These are phyloP conservation scores for Cyberlindnera meyerae DNA, from an alignment of 805 yeast species.

Conservation along the genomic window DNA sequence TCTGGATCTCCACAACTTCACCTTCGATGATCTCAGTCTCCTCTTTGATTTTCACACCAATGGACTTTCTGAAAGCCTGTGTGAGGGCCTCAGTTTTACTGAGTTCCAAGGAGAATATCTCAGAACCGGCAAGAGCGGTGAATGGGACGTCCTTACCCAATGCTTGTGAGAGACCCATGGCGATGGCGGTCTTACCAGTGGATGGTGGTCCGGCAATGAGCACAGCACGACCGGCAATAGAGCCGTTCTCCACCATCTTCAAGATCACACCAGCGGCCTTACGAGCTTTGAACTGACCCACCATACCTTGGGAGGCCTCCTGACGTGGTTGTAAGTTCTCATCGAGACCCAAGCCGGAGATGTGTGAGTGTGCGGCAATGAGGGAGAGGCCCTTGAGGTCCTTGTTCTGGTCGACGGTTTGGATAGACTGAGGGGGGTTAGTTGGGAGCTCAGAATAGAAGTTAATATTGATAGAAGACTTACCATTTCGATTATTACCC, in stretches of 20 bases:
- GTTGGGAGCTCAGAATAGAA: no score
- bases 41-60: conserved; percentile 92
- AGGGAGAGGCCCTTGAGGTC: conserved; percentile 63
- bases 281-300: conserved; percentile 93
- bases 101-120: conserved; percentile 84
- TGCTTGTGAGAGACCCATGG: conserved; percentile 83
- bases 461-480: no score
- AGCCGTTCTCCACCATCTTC: conserved; percentile 89
- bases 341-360: conserved; percentile 94
- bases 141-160: conserved; percentile 77
- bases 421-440: conserved; percentile 30
- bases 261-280: conserved; percentile 93
- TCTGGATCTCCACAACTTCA: conserved; percentile 95
- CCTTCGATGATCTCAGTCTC: conserved; percentile 98
- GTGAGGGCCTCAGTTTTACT: conserved; percentile 95
- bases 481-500: conserved; percentile 9
- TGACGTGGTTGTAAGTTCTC: conserved; percentile 75
- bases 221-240: conserved; percentile 95
- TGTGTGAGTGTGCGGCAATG: conserved; percentile 97
- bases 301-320: conserved; percentile 85
- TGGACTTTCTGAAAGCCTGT: conserved; percentile 93
- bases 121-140: conserved; percentile 92
- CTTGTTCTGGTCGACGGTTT: conserved; percentile 39
- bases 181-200: conserved; percentile 97
- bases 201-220: conserved; percentile 97